These are phyloP conservation scores for Perkinsela sp. DNA, from an alignment of 208 protist genomes.

Conservation along the genomic window DNA sequence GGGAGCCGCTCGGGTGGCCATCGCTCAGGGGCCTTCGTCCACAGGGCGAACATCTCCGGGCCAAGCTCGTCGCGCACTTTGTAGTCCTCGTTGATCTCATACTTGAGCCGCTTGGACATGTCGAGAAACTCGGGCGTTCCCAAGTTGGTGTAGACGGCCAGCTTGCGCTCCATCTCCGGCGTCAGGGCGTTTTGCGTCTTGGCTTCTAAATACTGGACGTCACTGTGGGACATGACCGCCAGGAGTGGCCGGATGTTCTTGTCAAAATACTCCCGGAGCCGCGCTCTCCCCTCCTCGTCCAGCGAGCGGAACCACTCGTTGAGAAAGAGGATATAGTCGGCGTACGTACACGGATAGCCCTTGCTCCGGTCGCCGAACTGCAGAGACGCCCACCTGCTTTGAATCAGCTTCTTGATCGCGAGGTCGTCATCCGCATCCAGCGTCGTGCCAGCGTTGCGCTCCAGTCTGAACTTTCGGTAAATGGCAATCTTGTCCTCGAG, in stretches of 20 bases:
- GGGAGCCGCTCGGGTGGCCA: slow-evolving; percentile 69
- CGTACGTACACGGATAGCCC: slow-evolving; percentile 58
- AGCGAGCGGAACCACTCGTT: slow-evolving; percentile 74
- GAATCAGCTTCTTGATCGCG: slow-evolving; percentile 43
- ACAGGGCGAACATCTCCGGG: slow-evolving; percentile 66
- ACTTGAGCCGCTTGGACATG: slow-evolving; percentile 58
- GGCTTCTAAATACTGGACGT: slow-evolving; percentile 61
- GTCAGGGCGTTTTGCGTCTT: slow-evolving; percentile 64
- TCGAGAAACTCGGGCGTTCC: slow-evolving; percentile 71
- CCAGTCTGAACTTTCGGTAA: slow-evolving; percentile 27
- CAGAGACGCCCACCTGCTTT: slow-evolving; percentile 55
- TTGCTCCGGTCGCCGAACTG: slow-evolving; percentile 61
- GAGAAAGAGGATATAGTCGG: slow-evolving; percentile 69
- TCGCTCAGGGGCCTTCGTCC: slow-evolving; percentile 64
- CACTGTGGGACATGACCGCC: slow-evolving; percentile 62
- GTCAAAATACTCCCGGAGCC: slow-evolving; percentile 66
- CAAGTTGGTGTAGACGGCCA: slow-evolving; percentile 60
- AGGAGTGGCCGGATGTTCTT: slow-evolving; percentile 58
- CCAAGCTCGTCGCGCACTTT: slow-evolving; percentile 70
- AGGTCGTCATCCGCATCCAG: slow-evolving; percentile 23
- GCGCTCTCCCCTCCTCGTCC: slow-evolving; percentile 61
- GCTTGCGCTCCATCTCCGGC: slow-evolving; percentile 44
- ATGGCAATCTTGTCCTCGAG: slow-evolving; percentile 64
- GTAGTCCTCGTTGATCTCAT: slow-evolving; percentile 76
- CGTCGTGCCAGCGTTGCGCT: slow-evolving; percentile 2